These are phyloP conservation scores for Leccinum aurantiacum DNA, from an alignment of 768 basidiomycete genomes.

Conservation along the genomic window DNA sequence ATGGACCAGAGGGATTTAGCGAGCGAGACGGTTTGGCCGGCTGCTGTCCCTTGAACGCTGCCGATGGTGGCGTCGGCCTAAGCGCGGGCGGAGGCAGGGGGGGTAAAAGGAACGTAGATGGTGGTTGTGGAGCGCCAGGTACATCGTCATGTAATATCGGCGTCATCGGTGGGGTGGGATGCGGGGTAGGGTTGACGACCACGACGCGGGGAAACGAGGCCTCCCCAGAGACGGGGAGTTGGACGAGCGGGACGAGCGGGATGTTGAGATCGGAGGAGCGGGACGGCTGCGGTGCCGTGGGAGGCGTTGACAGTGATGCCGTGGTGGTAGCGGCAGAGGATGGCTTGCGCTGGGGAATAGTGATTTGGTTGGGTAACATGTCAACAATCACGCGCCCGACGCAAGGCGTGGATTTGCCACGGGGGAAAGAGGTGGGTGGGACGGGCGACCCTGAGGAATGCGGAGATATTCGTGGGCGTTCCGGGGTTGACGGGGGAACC, in stretches of 20 bases:
- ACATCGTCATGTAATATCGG: conserved; percentile 41
- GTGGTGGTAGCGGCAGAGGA: conserved; percentile 3
- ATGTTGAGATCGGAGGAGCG: conserved; percentile 19
- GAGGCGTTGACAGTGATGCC: conserved; percentile 7
- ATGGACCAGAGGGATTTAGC: conserved; percentile 1
- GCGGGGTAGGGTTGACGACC: conserved; percentile 74
- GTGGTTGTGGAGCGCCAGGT: conserved; percentile 26
- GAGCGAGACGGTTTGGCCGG: conserved; percentile 24
- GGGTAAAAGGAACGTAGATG: conserved; percentile 29
- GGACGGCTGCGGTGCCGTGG: conserved; percentile 4
- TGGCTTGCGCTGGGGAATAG: conserved; percentile 23
- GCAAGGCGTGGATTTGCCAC: conserved; percentile 27
- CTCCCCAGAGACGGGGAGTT: conserved; percentile 26
- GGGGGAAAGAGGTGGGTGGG: conserved; percentile 10
- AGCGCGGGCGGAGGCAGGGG: conserved; percentile 30
- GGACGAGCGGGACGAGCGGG: conserved; percentile 32
- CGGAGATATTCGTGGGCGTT: conserved; percentile 30
- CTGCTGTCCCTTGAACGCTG: conserved; percentile 4
- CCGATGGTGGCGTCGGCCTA: conserved; percentile 5
- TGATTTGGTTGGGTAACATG: conserved; percentile 49
- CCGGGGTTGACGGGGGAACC: conserved; percentile 28
- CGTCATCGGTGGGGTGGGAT: conserved; percentile 75
- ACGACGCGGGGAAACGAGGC: conserved; percentile 54
- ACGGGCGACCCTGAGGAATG: conserved; percentile 14
- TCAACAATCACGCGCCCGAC: conserved; percentile 56